Evolutionary conservation across 345 rosid species (phyloP), one percentile per base, ranked within the genome.

Genomic region (Dipteronia dyeriana): DNA sequence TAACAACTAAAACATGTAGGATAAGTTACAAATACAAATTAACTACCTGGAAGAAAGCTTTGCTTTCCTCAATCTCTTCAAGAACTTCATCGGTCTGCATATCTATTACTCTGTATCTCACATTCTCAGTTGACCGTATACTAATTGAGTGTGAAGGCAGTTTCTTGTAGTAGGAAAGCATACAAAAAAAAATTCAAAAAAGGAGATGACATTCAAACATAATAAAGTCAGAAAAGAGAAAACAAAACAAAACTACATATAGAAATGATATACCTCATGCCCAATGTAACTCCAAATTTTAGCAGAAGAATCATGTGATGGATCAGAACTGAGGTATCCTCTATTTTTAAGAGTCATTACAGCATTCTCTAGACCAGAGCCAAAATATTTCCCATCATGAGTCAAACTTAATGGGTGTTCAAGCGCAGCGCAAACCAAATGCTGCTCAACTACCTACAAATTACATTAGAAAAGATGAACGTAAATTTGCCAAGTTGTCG

Each of bases 41-140:
- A 26, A 34, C 23, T 72, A 89, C 97, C 97, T 95, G 99, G 82
- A 95, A 93, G 91, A 95, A 95, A 60, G 99, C 99, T 82, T 79
- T 92, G 90, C 98, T 93, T 85, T 95, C 97, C 84, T 93, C 99
- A 70, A 95, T 91, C 86, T 93, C 97, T 81, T 95, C 98, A 22
- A 95, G 90, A 71, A 89, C 83, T 79, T 88, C 87, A 39, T 89
- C 73, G 69, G 57, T 81, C 65, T 75, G 76, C 51, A 70, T 82
- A 75, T 91, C 90, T 79, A 91, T 82, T 66, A 93, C 97, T 56
- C 62, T 79, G 86, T 93, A 93, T 71, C 83, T 86, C 82, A 78
- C 93, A 66, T 88, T 65, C 82, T 93, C 99, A 79, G 93, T 91
- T 80, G 99, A 96, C 79, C 99, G 92, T 79, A 95, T 92, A 29